A percentile compares a stretch with the other conserved stretches of the same genome.
phyloP scores from a whole-genome alignment of 2,329 filamentous ascomycete genomes.

The Aspergillus unguis region DNA sequence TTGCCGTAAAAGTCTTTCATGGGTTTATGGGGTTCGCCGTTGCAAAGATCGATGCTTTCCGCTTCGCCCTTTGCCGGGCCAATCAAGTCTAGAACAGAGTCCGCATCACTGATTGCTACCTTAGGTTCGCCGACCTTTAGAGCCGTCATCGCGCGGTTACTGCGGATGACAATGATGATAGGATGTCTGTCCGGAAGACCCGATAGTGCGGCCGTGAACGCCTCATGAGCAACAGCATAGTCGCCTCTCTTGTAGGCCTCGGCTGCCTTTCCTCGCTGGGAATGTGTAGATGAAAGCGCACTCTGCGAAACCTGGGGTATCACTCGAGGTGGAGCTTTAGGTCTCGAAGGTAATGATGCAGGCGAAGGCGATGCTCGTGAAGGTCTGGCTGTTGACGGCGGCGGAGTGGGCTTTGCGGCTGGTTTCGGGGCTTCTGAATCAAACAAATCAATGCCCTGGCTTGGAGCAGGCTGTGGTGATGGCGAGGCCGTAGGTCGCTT shows the following conservation, averaged over 20 bases:
- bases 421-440: slow-evolving; percentile 43
- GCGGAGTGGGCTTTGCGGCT: slow-evolving; percentile 30
- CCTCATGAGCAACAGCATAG: slow-evolving; percentile 78
- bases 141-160: slow-evolving; percentile 84
- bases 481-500: slow-evolving; percentile 55
- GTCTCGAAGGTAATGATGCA: slow-evolving; percentile 44
- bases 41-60: slow-evolving; percentile 70
- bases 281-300: slow-evolving; percentile 71
- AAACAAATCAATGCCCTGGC: slow-evolving; percentile 62
- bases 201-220: slow-evolving; percentile 73
- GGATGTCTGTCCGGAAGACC: slow-evolving; percentile 76
- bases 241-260: slow-evolving; percentile 93
- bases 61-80: slow-evolving; percentile 73
- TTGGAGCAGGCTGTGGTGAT: slow-evolving; percentile 35
- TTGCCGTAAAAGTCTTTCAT: slow-evolving; percentile 95
- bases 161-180: slow-evolving; percentile 80
- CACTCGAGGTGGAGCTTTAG: slow-evolving; percentile 48
- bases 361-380: slow-evolving; percentile 43
- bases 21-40: slow-evolving; percentile 66
- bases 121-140: slow-evolving; percentile 92
- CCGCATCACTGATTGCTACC: slow-evolving; percentile 78
- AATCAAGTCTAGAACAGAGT: slow-evolving; percentile 74
- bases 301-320: slow-evolving; percentile 65
- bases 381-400: slow-evolving; percentile 34
- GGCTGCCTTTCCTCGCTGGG: slow-evolving; percentile 74